These are phyloP conservation scores for Lactarius sp. DNA, from an alignment of 768 basidiomycete species.

Conservation along the genomic window DNA sequence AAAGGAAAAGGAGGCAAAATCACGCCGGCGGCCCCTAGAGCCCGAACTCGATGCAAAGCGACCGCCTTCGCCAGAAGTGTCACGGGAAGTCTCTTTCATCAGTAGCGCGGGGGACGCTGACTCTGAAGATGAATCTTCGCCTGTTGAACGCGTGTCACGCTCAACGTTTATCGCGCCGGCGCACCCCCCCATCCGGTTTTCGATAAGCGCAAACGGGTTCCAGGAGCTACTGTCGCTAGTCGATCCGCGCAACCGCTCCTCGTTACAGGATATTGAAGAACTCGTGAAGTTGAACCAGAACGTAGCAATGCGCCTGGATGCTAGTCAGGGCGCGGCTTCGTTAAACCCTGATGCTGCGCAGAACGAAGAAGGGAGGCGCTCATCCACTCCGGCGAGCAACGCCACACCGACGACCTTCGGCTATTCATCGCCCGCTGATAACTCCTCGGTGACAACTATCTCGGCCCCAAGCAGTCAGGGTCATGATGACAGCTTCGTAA, in stretches of 20 bases:
- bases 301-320: conserved; percentile 7
- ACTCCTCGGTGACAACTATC: conserved; percentile 27
- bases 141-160: conserved; percentile 61
- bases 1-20: conserved; percentile 9
- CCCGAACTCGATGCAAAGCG: conserved; percentile 29
- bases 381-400: conserved; percentile 29
- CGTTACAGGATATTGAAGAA: conserved; percentile 40
- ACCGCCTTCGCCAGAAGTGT: conserved; percentile 25
- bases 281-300: conserved; percentile 38
- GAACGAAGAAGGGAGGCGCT: conserved; percentile 14
- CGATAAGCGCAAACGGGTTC: conserved; percentile 79
- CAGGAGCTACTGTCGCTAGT: conserved; percentile 63
- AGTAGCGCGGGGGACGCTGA: conserved; percentile 28
- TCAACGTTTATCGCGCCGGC: conserved; percentile 84
- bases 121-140: conserved; percentile 47
- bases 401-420: conserved; percentile 24
- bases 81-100: conserved; percentile 27
- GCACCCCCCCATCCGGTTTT: conserved; percentile 87
- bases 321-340: conserved; percentile 15
- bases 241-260: conserved; percentile 35
- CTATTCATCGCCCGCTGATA: conserved; percentile 18
- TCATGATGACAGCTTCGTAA: conserved; percentile 7
- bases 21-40: conserved; percentile 28
- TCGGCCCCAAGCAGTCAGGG: conserved; percentile 21
- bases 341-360: conserved; percentile 12